phyloP scores from a whole-genome alignment of 169 alveolate genomes.

The Plasmodium yoelii region DNA sequence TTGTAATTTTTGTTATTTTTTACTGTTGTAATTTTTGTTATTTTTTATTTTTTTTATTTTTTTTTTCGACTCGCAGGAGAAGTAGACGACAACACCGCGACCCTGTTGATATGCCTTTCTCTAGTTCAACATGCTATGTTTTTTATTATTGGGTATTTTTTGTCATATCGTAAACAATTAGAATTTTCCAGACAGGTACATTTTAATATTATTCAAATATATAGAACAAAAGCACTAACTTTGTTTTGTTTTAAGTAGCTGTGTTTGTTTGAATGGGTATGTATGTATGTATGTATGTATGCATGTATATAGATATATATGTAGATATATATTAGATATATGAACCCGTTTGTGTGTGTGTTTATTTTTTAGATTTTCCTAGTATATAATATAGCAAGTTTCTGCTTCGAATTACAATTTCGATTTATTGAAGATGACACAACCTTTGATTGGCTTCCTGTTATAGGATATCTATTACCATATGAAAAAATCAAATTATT shows the following conservation, averaged over 20 bases:
- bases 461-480: constrained; percentile 62
- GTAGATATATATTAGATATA: too few species aligned
- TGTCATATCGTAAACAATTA: constrained; percentile 50
- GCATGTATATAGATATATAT: too few species aligned
- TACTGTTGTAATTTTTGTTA: background rate
- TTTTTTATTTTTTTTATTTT: background rate
- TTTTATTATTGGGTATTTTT: constrained; percentile 74
- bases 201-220: background rate
- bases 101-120: constrained; percentile 65
- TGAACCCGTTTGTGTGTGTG: background rate
- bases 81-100: constrained; percentile 73
- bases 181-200: constrained; percentile 63
- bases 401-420: constrained; percentile 68
- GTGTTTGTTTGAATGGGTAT: background rate
- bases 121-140: constrained; percentile 73
- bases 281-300: too few species aligned
- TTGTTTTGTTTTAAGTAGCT: background rate
- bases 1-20: background rate
- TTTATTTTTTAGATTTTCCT: constrained; percentile 44
- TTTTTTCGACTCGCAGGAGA: constrained; percentile 28
- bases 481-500: constrained; percentile 68
- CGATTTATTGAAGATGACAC: constrained; percentile 76
- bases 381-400: constrained; percentile 74
- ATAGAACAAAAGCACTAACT: background rate
- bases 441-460: constrained; percentile 74